Evolutionary conservation across 129 eudicot genomes (phyloP).

Genomic region (Ambrosia trifida): DNA sequence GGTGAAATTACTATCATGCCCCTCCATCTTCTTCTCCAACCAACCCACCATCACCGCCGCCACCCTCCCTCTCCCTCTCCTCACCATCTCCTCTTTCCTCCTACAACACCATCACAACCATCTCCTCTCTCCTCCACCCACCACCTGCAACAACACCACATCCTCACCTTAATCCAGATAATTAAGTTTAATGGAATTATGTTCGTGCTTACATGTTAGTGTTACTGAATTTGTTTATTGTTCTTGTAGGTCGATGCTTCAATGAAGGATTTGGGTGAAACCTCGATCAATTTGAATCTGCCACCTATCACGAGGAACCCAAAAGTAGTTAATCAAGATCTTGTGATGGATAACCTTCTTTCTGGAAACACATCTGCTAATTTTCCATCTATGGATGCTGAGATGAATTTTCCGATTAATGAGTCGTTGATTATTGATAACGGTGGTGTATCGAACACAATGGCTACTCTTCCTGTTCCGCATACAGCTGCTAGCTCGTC

Average conservation of each 20-base stretch:
- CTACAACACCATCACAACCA: no score
- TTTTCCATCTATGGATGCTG: conserved; percentile 38
- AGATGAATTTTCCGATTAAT: conserved; percentile 60
- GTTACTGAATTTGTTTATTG: background rate
- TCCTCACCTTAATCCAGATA: conserved; percentile 58
- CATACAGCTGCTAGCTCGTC: background rate
- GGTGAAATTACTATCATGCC: no score
- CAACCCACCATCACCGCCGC: no score
- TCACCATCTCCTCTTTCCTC: no score
- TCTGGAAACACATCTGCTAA: conserved; percentile 30
- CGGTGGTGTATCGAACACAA: conserved; percentile 7
- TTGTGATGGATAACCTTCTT: conserved; percentile 1
- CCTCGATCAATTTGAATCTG: conserved; percentile 52
- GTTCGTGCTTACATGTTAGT: background rate
- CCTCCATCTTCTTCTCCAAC: no score
- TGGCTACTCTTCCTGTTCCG: background rate
- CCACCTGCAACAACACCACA: no score
- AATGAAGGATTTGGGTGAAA: conserved; percentile 37
- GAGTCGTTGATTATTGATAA: conserved; percentile 49
- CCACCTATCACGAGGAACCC: conserved; percentile 45
- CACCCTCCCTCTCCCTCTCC: no score
- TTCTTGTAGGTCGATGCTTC: conserved; percentile 64
- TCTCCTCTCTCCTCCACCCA: no score
- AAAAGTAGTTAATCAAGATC: conserved; percentile 26
- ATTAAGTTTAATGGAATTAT: background rate